phyloP scores from a whole-genome alignment of 257 asterid species.

The Linderniella brevidens region DNA sequence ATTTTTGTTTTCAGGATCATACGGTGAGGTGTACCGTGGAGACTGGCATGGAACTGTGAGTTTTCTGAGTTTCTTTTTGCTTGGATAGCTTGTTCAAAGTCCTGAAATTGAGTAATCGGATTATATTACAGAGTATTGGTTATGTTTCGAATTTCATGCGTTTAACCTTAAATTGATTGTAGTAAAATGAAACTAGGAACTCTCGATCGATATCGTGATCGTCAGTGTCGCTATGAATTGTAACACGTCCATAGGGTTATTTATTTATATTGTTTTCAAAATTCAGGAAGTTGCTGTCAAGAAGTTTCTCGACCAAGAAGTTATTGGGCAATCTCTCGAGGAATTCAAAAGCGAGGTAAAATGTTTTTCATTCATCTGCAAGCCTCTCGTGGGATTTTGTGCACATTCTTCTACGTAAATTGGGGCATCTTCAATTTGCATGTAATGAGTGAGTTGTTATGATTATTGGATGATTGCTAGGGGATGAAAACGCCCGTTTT shows the following conservation, averaged over 20 bases:
- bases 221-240: slow-evolving; percentile 9
- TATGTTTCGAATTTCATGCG: neutral
- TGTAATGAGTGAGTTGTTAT: too few species aligned
- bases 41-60: slow-evolving; percentile 99
- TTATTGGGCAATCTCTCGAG: slow-evolving; percentile 85
- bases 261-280: slow-evolving; percentile 13
- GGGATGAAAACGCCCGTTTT: too few species aligned
- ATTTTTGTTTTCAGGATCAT: slow-evolving; percentile 45
- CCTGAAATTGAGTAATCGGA: neutral
- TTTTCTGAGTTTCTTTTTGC: slow-evolving; percentile 15
- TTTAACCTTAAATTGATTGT: too few species aligned
- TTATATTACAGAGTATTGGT: slow-evolving; percentile 1
- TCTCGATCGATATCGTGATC: too few species aligned
- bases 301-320: slow-evolving; percentile 79
- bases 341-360: slow-evolving; percentile 94
- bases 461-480: too few species aligned
- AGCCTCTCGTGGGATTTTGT: neutral
- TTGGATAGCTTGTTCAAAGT: neutral
- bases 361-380: neutral
- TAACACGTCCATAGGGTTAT: too few species aligned
- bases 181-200: too few species aligned
- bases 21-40: slow-evolving; percentile 93
- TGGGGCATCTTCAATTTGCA: too few species aligned
- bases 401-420: neutral
- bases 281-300: slow-evolving; percentile 94